These are phyloP conservation scores for Chamaecrista fasciculata DNA, from an alignment of 306 rosid species.

Conservation along the genomic window DNA sequence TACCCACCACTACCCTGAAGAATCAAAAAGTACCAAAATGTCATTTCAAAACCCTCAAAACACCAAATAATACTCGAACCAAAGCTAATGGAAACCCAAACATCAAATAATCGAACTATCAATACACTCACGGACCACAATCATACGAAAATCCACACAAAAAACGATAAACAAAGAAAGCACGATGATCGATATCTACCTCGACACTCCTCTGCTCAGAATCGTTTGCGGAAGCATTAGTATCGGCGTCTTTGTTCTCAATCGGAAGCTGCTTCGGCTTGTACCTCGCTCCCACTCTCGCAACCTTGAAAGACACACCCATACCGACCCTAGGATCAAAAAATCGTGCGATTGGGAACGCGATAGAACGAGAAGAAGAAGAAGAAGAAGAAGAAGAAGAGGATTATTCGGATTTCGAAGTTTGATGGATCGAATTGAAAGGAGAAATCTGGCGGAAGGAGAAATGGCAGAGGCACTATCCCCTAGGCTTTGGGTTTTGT, in stretches of 20 bases:
- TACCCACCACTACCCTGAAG: neutral
- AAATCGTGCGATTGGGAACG: neutral
- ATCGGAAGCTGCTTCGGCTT: slow-evolving; percentile 29
- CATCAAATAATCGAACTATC: neutral
- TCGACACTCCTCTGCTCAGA: neutral
- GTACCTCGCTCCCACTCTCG: slow-evolving; percentile 40
- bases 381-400: neutral
- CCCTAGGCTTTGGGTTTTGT: slow-evolving; percentile 12
- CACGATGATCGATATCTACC: neutral
- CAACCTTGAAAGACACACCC: slow-evolving; percentile 45
- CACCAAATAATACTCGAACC: neutral
- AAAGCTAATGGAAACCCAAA: neutral
- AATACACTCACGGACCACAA: neutral
- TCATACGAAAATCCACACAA: neutral
- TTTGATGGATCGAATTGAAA: neutral
- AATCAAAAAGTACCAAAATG: neutral
- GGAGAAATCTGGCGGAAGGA: neutral
- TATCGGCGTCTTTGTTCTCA: neutral
- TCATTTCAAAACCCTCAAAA: neutral
- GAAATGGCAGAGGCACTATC: slow-evolving; percentile 1
- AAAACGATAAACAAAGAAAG: too few species aligned
- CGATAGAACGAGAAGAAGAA: neutral
- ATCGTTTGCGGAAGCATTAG: neutral
- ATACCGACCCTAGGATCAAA: neutral
- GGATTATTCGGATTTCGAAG: too few species aligned